Conservation (phyloP, 1,284 basidiomycete genomes). For the Sanghuangporus sanghuang region DNA sequence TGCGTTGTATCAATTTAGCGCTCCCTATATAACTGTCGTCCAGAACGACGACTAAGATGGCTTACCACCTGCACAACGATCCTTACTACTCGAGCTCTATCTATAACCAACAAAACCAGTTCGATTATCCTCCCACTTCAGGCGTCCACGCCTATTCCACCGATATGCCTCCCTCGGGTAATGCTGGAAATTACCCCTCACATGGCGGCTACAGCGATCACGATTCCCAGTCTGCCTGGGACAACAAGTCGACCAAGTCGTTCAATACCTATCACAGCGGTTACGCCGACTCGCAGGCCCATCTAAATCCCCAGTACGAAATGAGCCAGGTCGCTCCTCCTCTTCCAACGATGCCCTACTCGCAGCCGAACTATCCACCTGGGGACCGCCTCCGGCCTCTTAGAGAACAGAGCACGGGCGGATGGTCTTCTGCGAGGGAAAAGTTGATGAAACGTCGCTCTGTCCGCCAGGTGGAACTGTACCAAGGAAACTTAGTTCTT, state of each 20-base stretch:
- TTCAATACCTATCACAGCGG: slow-evolving; percentile 46
- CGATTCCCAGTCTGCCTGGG: slow-evolving; percentile 44
- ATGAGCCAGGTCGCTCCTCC: slow-evolving; percentile 53
- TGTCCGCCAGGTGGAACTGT: slow-evolving; percentile 75
- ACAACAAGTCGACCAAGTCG: slow-evolving; percentile 56
- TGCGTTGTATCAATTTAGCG: background rate
- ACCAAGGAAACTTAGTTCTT: slow-evolving; percentile 79
- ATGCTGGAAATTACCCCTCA: slow-evolving; percentile 20
- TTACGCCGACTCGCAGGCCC: slow-evolving; percentile 62
- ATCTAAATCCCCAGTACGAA: slow-evolving; percentile 58
- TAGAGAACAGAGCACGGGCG: slow-evolving; percentile 44
- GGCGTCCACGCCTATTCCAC: slow-evolving; percentile 16
- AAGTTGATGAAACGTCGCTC: slow-evolving; percentile 76
- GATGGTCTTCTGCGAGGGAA: slow-evolving; percentile 66
- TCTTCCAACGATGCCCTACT: slow-evolving; percentile 45
- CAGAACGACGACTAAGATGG: slow-evolving; percentile 34
- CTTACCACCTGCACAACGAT: slow-evolving; percentile 51
- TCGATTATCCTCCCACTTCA: slow-evolving; percentile 25
- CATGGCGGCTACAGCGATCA: slow-evolving; percentile 22
- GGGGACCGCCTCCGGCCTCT: slow-evolving; percentile 39
- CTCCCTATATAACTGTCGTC: background rate
- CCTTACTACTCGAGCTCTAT: slow-evolving; percentile 34
- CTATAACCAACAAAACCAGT: slow-evolving; percentile 23
- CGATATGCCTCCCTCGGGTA: slow-evolving; percentile 13
- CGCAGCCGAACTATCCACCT: slow-evolving; percentile 56